A percentile compares a stretch with the other conserved stretches of the same genome.
Conservation (phyloP, 768 basidiomycete species). For the Rhizopogon sp. region DNA sequence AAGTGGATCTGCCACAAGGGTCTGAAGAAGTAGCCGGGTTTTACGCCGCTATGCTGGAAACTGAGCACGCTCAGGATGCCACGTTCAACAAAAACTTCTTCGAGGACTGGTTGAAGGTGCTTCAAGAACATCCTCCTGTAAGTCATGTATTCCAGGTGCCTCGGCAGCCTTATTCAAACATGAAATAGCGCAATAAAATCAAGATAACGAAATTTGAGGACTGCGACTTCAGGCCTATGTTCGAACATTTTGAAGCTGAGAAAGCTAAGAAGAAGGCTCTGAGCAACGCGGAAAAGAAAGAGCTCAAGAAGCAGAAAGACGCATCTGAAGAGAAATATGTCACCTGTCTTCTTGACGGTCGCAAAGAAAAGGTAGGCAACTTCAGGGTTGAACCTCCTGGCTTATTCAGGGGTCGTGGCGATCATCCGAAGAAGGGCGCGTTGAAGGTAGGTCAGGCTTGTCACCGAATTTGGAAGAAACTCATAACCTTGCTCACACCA, state of each 20-base stretch:
- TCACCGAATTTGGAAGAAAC: not conserved
- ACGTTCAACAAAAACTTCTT: slow-evolving; percentile 96
- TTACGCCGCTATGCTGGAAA: slow-evolving; percentile 89
- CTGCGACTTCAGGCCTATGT: slow-evolving; percentile 96
- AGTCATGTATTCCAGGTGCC: slow-evolving; percentile 25
- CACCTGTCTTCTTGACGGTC: slow-evolving; percentile 86
- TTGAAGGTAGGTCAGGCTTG: slow-evolving; percentile 61
- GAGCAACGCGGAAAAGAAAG: slow-evolving; percentile 86
- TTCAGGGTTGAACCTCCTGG: slow-evolving; percentile 98
- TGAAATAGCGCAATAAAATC: slow-evolving; percentile 56
- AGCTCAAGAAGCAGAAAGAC: slow-evolving; percentile 80
- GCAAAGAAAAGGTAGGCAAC: slow-evolving; percentile 98
- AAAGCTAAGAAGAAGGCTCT: slow-evolving; percentile 90
- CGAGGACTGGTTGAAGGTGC: slow-evolving; percentile 74
- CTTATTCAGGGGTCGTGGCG: slow-evolving; percentile 95
- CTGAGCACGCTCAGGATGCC: slow-evolving; percentile 84
- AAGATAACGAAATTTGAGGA: slow-evolving; percentile 70
- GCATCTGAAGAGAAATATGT: slow-evolving; percentile 80
- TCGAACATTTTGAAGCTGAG: slow-evolving; percentile 85
- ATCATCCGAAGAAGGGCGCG: slow-evolving; percentile 96
- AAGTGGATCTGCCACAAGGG: slow-evolving; percentile 73
- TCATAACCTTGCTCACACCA: slow-evolving; percentile 2
- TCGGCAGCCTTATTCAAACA: slow-evolving; percentile 5
- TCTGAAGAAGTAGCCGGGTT: slow-evolving; percentile 97
- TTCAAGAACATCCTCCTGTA: slow-evolving; percentile 83